Evolutionary conservation across 371 early-diverging fungal species (phyloP).

Genomic region (Rhizopus arrhizus): DNA sequence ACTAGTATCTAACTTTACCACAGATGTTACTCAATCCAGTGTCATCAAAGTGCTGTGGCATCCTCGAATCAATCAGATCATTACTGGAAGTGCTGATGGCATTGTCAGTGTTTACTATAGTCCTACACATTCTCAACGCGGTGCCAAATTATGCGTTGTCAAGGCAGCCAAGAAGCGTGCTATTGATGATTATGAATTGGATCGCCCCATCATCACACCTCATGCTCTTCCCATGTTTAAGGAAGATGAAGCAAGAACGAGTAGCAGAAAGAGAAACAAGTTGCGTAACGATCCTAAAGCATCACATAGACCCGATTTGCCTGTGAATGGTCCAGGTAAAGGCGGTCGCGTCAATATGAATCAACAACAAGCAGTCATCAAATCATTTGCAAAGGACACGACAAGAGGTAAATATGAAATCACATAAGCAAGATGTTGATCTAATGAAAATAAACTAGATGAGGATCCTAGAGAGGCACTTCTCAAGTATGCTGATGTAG

Average conservation of each 20-base stretch:
- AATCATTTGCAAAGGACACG: slow-evolving; percentile 81
- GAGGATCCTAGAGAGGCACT: slow-evolving; percentile 96
- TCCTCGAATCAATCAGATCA: slow-evolving; percentile 83
- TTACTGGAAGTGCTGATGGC: slow-evolving; percentile 81
- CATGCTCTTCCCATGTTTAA: slow-evolving; percentile 88
- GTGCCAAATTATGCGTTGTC: slow-evolving; percentile 73
- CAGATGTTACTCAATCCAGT: slow-evolving; percentile 61
- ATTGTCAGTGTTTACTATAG: slow-evolving; percentile 78
- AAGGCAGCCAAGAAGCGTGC: slow-evolving; percentile 68
- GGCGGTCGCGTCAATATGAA: slow-evolving; percentile 86
- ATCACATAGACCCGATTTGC: slow-evolving; percentile 76
- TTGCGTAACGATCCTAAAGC: slow-evolving; percentile 75
- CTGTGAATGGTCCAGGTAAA: slow-evolving; percentile 80
- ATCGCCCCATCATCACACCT: slow-evolving; percentile 82
- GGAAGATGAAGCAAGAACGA: slow-evolving; percentile 65
- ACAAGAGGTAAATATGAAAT: slow-evolving; percentile 51
- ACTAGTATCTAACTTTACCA: neutral
- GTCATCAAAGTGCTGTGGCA: slow-evolving; percentile 88
- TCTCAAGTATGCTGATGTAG: slow-evolving; percentile 83
- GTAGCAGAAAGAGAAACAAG: slow-evolving; percentile 79
- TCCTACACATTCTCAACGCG: slow-evolving; percentile 69
- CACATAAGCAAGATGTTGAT: neutral
- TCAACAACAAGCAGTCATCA: slow-evolving; percentile 83
- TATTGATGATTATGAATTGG: slow-evolving; percentile 68
- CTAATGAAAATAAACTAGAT: slow-evolving; percentile 40